A percentile compares a stretch with the other conserved stretches of the same genome.
Evolutionary conservation across 192 early-diverging fungal species (phyloP).

Genomic region (Podila clonocystis): DNA sequence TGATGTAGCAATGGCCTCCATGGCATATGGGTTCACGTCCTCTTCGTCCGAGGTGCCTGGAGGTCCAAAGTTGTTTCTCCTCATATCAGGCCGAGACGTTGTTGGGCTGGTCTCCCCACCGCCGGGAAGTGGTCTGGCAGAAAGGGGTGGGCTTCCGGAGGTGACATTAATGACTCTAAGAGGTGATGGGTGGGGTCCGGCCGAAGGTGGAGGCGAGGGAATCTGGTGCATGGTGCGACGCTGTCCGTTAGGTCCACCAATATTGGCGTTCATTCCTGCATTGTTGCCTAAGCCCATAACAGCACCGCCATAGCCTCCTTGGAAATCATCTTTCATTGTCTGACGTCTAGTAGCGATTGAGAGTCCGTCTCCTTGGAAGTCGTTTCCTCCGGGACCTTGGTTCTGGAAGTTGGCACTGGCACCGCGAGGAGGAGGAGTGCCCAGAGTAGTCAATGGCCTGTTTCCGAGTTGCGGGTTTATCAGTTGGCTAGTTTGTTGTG

Average conservation of each 20-base stretch:
- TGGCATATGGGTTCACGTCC: slow-evolving; percentile 28
- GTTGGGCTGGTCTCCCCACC: background rate
- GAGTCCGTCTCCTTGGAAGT: slow-evolving; percentile 37
- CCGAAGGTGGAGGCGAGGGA: slow-evolving; percentile 13
- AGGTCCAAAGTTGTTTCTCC: slow-evolving; percentile 6
- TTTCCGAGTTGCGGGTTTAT: slow-evolving; percentile 44
- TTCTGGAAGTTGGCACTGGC: slow-evolving; percentile 24
- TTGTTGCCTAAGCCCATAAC: slow-evolving; percentile 6
- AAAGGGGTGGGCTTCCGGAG: slow-evolving; percentile 16
- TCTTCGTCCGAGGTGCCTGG: background rate
- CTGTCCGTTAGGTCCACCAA: slow-evolving; percentile 13
- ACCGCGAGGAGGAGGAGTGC: slow-evolving; percentile 36
- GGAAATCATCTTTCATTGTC: slow-evolving; percentile 41
- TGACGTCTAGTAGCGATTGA: slow-evolving; percentile 33
- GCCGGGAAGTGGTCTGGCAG: slow-evolving; percentile 1
- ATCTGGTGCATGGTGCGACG: slow-evolving; percentile 27
- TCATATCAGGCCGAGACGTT: background rate
- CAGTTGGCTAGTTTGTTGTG: slow-evolving; percentile 41
- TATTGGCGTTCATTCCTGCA: slow-evolving; percentile 4
- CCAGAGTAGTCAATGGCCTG: slow-evolving; percentile 37
- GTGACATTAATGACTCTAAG: slow-evolving; percentile 41
- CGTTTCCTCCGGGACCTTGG: background rate
- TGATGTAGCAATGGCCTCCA: slow-evolving; percentile 27
- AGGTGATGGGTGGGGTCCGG: slow-evolving; percentile 17
- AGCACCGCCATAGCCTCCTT: slow-evolving; percentile 39